Base-by-base conservation (phyloP, 2,329 filamentous ascomycete genomes). In the Fusarium pseudoanthophilum region DNA sequence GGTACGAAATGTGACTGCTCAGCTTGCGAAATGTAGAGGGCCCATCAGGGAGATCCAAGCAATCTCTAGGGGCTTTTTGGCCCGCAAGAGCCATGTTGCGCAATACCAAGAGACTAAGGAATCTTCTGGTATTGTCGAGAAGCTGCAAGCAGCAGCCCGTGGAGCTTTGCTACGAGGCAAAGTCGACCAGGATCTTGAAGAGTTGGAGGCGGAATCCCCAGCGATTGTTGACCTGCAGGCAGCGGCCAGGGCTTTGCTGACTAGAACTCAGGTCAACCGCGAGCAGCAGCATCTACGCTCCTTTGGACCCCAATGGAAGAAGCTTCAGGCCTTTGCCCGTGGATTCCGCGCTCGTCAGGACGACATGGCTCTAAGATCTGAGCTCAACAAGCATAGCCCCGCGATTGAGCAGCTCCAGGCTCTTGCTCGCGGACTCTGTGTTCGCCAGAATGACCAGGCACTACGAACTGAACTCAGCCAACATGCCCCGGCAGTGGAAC, bases 11-110 rank as follows among this genome's bases (percentile, higher is more conserved):
- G 83, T 86, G 74, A 86, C 81, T 80, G 87, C 86, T 78, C 87
- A 92, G 77, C 87, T 95, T 78, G 85, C 87, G 72, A 85, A 87
- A 68, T 91, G 88, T 59, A 88, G 87, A 72, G 89, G 89, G 60
- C 89, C 91, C 56, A 87, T 95, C 63, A 86, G 88, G 48, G 86
- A 90, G 73, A 88, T 94, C 52, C 91, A 92, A 80, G 88, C 90
- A 79, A 82, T 87, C 69, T 89, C 92, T 77, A 88, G 91, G 77
- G 93, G 92, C 32, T 92, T 90, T 74, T 83, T 94, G 71, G 82
- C 89, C 65, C 89, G 92, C 52, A 87, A 89, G 79, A 84, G 84
- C 55, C 82, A 92, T 67, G 80, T 84, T 58, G 84, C 84, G 69
- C 90, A 90, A 81, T 87, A 88, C 76, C 82, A 85, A 70, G 87